phyloP scores from a whole-genome alignment of 768 basidiomycete genomes.

The Lentinus brumalis region DNA sequence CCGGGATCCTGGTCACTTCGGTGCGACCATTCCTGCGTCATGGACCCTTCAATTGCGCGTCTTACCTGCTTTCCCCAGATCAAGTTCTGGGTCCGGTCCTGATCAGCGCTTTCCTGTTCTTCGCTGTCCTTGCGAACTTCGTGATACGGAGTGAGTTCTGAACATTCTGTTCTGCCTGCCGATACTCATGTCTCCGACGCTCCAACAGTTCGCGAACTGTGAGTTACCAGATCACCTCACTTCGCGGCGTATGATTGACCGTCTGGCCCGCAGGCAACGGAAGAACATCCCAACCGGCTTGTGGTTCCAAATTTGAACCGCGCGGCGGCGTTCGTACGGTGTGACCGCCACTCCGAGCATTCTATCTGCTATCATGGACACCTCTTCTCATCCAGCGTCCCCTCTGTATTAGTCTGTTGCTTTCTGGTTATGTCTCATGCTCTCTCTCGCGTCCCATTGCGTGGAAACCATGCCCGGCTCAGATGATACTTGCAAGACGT shows the following conservation, averaged over 20 bases:
- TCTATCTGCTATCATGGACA: no score
- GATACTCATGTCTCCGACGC: background rate
- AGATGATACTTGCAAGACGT: no score
- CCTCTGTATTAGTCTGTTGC: no score
- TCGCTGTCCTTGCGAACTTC: constrained; percentile 88
- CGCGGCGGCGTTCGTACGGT: background rate
- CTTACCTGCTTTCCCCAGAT: constrained; percentile 47
- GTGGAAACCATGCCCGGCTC: no score
- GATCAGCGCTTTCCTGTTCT: constrained; percentile 81
- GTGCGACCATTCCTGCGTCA: constrained; percentile 40
- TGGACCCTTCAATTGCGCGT: background rate
- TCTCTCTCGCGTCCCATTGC: no score
- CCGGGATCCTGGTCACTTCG: constrained; percentile 87
- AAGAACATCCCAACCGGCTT: constrained; percentile 38
- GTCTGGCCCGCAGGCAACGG: constrained; percentile 27
- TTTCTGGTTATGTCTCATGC: no score
- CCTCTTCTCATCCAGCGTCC: no score
- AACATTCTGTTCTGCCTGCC: background rate
- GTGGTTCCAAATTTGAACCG: constrained; percentile 12
- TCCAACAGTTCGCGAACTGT: constrained; percentile 61
- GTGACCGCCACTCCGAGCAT: no score
- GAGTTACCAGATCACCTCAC: constrained; percentile 22
- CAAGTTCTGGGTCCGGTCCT: constrained; percentile 80
- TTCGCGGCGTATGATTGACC: background rate
- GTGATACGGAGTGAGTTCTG: constrained; percentile 69